A percentile compares a stretch with the other conserved stretches of the same genome.
phyloP scores from a whole-genome alignment of 2,329 filamentous ascomycete species.

The Fusarium anthophilum region DNA sequence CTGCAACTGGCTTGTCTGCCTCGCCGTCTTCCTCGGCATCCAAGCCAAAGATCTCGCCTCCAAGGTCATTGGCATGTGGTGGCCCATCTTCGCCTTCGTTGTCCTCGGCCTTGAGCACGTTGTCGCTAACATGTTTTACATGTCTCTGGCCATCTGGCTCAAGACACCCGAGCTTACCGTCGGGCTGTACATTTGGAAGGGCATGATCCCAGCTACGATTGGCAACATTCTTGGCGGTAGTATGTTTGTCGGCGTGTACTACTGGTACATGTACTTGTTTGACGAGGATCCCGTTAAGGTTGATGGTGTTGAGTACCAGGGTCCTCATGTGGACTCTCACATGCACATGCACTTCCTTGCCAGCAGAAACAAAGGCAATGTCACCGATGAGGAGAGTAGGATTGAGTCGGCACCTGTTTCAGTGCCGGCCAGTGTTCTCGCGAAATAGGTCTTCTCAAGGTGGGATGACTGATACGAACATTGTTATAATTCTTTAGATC shows the following conservation, averaged over 20 bases:
- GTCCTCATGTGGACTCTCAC: conserved; percentile 1
- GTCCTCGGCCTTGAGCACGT: conserved; percentile 64
- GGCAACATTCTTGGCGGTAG: conserved; percentile 65
- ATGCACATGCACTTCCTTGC: conserved; percentile 16
- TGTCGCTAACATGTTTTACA: conserved; percentile 66
- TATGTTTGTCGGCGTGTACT: conserved; percentile 58
- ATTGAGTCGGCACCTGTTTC: conserved; percentile 14
- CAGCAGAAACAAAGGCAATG: neutral
- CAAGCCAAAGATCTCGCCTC: conserved; percentile 61
- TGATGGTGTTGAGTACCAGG: conserved; percentile 22
- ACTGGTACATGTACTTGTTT: conserved; percentile 39
- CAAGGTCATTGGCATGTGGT: conserved; percentile 66
- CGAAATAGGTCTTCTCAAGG: neutral
- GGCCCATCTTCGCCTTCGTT: conserved; percentile 64
- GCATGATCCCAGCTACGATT: conserved; percentile 60
- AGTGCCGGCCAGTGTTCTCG: neutral
- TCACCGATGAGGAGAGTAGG: conserved; percentile 32
- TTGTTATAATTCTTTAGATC: neutral
- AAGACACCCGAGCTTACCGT: conserved; percentile 55
- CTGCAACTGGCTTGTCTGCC: conserved; percentile 67
- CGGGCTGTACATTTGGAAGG: conserved; percentile 66
- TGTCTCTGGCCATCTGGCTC: conserved; percentile 61
- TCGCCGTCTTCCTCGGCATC: conserved; percentile 59
- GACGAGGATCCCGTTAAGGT: conserved; percentile 18
- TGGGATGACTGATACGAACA: neutral